phyloP scores from a whole-genome alignment of 129 eudicot genomes.

The Oenanthe sinensis region DNA sequence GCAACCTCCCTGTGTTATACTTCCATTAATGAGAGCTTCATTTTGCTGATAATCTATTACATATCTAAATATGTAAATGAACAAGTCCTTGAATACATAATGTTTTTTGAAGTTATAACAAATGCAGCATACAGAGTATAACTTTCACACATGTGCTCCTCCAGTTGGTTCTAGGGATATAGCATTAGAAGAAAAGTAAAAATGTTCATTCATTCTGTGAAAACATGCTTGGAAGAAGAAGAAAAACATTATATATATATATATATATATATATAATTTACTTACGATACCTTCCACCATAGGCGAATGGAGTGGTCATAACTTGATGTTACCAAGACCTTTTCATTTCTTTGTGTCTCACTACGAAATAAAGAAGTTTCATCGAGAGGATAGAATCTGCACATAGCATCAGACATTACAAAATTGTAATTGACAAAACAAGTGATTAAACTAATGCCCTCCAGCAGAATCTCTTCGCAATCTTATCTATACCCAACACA shows the following conservation, averaged over 20 bases:
- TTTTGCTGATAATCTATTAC: background rate
- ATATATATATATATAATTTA: background rate
- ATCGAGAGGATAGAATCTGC: slow-evolving; percentile 55
- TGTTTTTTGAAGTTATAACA: background rate
- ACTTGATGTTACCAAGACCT: slow-evolving; percentile 71
- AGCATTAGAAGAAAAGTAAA: background rate
- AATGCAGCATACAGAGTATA: background rate
- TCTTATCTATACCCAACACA: background rate
- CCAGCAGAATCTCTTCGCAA: background rate
- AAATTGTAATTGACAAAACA: slow-evolving; percentile 5
- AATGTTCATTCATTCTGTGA: background rate
- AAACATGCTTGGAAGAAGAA: background rate
- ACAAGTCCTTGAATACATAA: background rate
- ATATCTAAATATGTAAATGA: background rate
- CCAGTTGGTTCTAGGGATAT: background rate
- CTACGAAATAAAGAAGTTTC: slow-evolving; percentile 48
- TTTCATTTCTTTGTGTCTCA: slow-evolving; percentile 38
- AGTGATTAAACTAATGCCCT: background rate
- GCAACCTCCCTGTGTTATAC: slow-evolving; percentile 45
- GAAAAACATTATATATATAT: background rate
- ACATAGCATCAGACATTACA: slow-evolving; percentile 10
- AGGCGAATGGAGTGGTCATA: slow-evolving; percentile 73
- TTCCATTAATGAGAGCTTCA: slow-evolving; percentile 16
- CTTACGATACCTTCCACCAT: slow-evolving; percentile 67
- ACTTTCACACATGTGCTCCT: background rate